Conservation (phyloP, 257 asterid species). For the Handroanthus guayacan region DNA sequence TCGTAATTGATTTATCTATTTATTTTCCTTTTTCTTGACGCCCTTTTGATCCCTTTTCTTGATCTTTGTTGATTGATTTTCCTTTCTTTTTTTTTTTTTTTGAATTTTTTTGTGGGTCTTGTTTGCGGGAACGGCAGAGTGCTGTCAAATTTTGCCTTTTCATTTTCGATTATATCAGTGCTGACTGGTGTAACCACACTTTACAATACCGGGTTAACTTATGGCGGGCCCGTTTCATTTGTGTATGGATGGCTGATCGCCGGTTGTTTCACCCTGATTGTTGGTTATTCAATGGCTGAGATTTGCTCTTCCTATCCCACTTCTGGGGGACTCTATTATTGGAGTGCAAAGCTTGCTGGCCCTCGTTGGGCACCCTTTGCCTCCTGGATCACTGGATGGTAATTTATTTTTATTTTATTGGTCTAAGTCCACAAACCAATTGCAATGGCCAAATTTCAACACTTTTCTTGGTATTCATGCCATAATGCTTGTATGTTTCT, state of each 20-base stretch:
- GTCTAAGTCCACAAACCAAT: not conserved
- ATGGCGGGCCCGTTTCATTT: conserved; percentile 82
- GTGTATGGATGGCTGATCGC: conserved; percentile 95
- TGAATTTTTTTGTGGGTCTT: not conserved
- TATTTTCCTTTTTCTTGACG: not conserved
- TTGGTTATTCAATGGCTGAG: conserved; percentile 96
- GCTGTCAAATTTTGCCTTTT: conserved; percentile 86
- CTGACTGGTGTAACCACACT: conserved; percentile 91
- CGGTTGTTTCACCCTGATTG: conserved; percentile 78
- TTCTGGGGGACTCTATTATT: conserved; percentile 96
- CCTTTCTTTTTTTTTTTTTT: not conserved
- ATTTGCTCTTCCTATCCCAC: conserved; percentile 97
- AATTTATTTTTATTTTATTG: conserved; percentile 20
- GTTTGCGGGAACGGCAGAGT: conserved; percentile 56
- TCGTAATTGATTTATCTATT: conserved; percentile 59
- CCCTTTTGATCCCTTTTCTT: not conserved
- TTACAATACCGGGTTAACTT: conserved; percentile 82
- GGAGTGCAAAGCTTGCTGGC: conserved; percentile 99
- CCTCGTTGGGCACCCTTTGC: conserved; percentile 98
- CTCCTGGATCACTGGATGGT: conserved; percentile 99
- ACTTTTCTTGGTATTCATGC: not conserved
- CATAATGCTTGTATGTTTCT: conserved; percentile 2
- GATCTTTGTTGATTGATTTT: conserved; percentile 14
- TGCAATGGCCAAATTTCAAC: not conserved
- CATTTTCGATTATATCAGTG: conserved; percentile 91